Base-by-base conservation (phyloP, 257 asterid genomes). In the Prunella vulgaris region DNA sequence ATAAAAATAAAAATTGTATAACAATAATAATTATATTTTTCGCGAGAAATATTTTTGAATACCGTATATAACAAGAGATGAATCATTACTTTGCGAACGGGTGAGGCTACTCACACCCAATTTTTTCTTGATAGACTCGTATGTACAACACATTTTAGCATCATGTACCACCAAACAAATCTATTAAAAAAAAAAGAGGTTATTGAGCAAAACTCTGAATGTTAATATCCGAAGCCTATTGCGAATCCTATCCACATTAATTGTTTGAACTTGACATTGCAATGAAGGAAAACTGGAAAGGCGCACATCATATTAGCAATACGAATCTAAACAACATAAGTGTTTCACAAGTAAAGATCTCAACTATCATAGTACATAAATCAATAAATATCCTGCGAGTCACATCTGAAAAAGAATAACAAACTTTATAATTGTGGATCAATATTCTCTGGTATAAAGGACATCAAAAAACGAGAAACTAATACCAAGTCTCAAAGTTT, bases 381-480 rank as follows among this genome's bases (percentile, higher is more conserved):
- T 64, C 25, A 68, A 60, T 18, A 68, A 37, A 35, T 60, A 61
- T 51, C 49, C 75, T 42, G 61, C 58, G 8, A 51, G 35, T 48
- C 40, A 65, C 24, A 70, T 51, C 77, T 44, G 61, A n/a, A 68
- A 71, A 68, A 70, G 59, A 73, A 75, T 52, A 25, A 7, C 79
- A 64, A 70, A 68, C 81, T 65, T 68, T 30, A 60, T 32, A 51
- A 44, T 44, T 22, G 54, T 62, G 62, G 66, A 60, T 79, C 74
- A 33, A 53, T 28, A 71, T 68, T 64, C 71, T 70, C 74, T 64
- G 69, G 7, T 54, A 33, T 46, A 42, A 64, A 33, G 7, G 68
- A 77, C 74, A 71, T n/a, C 60, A 32, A 15, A 53, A 67, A 66
- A 57, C 67, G 70, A 78, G 68, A 71, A 68, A 68, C 82, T 59